Percentiles rank a stretch among this genome's conserved stretches.
Evolutionary conservation across 371 early-diverging fungal species (phyloP).

Genomic region (Saksenaea vasiformis): DNA sequence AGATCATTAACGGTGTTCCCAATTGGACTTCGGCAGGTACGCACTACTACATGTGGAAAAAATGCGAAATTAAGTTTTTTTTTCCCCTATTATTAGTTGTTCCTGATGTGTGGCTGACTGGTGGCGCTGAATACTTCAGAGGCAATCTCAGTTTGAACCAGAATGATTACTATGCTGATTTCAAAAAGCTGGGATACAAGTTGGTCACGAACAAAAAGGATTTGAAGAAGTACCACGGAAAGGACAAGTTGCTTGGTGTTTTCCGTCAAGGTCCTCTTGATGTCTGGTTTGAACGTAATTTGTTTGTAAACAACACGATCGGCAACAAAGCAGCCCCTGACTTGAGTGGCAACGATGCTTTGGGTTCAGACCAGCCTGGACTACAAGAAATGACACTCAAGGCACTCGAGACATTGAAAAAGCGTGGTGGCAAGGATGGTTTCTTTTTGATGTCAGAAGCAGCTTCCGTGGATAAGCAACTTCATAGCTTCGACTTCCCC

Average conservation of each 20-base stretch:
- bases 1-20: slow-evolving; percentile 50
- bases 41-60: neutral
- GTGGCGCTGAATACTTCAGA: slow-evolving; percentile 64
- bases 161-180: slow-evolving; percentile 57
- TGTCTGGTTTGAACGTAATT: slow-evolving; percentile 72
- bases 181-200: slow-evolving; percentile 60
- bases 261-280: slow-evolving; percentile 67
- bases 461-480: slow-evolving; percentile 72
- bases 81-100: slow-evolving; percentile 30
- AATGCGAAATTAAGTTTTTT: neutral
- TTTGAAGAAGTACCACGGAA: slow-evolving; percentile 53
- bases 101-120: slow-evolving; percentile 73
- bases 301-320: slow-evolving; percentile 57
- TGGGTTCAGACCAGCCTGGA: slow-evolving; percentile 64
- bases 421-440: slow-evolving; percentile 67
- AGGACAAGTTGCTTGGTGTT: slow-evolving; percentile 67
- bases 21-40: slow-evolving; percentile 48
- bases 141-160: slow-evolving; percentile 54
- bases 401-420: slow-evolving; percentile 61
- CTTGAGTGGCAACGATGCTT: slow-evolving; percentile 51
- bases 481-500: slow-evolving; percentile 74
- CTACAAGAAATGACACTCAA: slow-evolving; percentile 71
- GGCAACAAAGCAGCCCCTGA: slow-evolving; percentile 52
- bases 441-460: slow-evolving; percentile 81
- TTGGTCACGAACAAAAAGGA: slow-evolving; percentile 55